A percentile compares a stretch with the other conserved stretches of the same genome.
Conservation (phyloP, 257 asterid genomes). For the Solanum ahanhuiri region DNA sequence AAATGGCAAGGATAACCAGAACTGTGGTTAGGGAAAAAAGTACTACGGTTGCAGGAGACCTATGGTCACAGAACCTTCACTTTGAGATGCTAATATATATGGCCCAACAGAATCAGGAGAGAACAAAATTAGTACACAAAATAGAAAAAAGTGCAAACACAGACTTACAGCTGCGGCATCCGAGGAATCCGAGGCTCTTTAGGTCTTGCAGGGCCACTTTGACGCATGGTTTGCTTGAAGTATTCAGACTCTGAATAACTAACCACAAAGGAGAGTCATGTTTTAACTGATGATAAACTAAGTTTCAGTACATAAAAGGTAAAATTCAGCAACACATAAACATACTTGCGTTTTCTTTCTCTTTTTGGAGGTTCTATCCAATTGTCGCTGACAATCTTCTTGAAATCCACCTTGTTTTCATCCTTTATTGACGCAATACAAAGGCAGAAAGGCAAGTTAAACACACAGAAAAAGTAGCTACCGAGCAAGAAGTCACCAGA, state of each 20-base stretch:
- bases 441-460: background rate
- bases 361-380: conserved; percentile 93
- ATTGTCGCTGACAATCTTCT: conserved; percentile 86
- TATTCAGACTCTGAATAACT: conserved; percentile 97
- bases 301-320: background rate
- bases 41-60: background rate
- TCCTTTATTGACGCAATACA: conserved; percentile 39
- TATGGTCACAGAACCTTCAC: background rate
- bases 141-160: background rate
- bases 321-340: background rate
- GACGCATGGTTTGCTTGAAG: conserved; percentile 99
- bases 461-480: background rate
- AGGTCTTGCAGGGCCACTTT: conserved; percentile 86
- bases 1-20: background rate
- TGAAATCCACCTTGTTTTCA: conserved; percentile 84
- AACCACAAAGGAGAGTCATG: background rate
- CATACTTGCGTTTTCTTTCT: conserved; percentile 98
- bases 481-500: background rate
- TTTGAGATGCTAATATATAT: background rate
- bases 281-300: background rate
- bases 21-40: background rate
- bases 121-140: background rate
- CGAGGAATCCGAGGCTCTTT: conserved; percentile 99
- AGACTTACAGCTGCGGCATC: conserved; percentile 90
- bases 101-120: background rate